Evolutionary conservation across 192 early-diverging fungal genomes (phyloP), one percentile per base, ranked within the genome.

Genomic region (Rhizoclosmatium sp.): DNA sequence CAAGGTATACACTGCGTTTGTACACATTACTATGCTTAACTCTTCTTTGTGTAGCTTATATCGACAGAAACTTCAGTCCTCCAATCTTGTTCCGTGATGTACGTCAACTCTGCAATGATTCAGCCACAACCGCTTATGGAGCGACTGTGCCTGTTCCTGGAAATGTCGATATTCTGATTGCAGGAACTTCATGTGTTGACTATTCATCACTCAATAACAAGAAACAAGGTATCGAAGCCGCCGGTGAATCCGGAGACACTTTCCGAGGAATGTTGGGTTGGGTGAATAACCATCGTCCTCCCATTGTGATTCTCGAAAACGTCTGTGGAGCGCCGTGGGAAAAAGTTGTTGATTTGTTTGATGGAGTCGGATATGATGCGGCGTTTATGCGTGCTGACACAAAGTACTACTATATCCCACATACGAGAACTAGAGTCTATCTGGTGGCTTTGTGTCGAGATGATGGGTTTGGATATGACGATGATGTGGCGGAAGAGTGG

Each of bases 171-270:
- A 46, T 87, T 23, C 75, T 87, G 4, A 71, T 87, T 64, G 83
- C 86, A 16, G 86, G 86, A 16, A 87, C 86, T 5, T 87, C 86
- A 3, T 87, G 86, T 59, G 86, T 87, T 51, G 86, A 87, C 62
- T 87, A 81, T 76, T 83, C 81, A 5, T 81, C 79, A 47, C 82
- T 87, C 40, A 87, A 87, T 75, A 87, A 85, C 45, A 66, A 87
- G 70, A 87, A 87, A 64, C 81, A 84, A 65, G 66, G 40, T 2
- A 51, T 87, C 1, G 75, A 82, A 16, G 78, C 75, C 3, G 65
- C 23, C 9, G 86, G 86, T 7, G 83, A 87, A 65, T 87, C 86
- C 59, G 86, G 86, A n/a, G 58, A 73, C 14, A 87, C 86, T 2
- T 87, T 87, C 73, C 47, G 69, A 16, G 86, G 86, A 23, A 84